A percentile compares a stretch with the other conserved stretches of the same genome.
Evolutionary conservation across 768 basidiomycete species (phyloP).

Genomic region (Collybia sp.): DNA sequence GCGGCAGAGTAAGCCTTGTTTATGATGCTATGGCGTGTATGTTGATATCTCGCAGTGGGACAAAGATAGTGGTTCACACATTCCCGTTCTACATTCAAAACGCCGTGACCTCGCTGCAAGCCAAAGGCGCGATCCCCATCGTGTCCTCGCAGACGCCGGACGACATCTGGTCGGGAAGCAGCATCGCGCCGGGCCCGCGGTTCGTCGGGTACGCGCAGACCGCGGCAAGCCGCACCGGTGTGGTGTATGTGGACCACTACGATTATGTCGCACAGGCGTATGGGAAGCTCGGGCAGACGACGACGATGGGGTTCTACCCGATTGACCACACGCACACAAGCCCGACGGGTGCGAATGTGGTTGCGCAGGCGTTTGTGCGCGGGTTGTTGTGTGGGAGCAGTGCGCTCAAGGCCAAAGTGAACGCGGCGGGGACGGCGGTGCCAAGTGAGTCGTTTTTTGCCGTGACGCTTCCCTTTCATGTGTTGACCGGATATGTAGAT

Average conservation of each 20-base stretch:
- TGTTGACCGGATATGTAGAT: background rate
- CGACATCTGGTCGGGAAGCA: conserved; percentile 34
- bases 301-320: conserved; percentile 36
- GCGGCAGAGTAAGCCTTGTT: conserved; percentile 10
- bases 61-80: conserved; percentile 33
- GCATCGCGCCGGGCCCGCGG: conserved; percentile 31
- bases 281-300: conserved; percentile 30
- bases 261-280: conserved; percentile 39
- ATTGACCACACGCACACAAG: conserved; percentile 44
- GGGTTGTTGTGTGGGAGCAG: conserved; percentile 35
- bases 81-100: conserved; percentile 43
- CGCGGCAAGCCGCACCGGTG: conserved; percentile 29
- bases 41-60: conserved; percentile 22
- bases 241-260: conserved; percentile 42
- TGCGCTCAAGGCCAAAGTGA: conserved; percentile 27
- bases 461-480: background rate
- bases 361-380: conserved; percentile 44
- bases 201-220: conserved; percentile 41
- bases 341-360: conserved; percentile 37
- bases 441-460: conserved; percentile 23
- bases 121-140: conserved; percentile 44
- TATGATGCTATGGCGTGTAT: no score
- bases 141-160: conserved; percentile 44
- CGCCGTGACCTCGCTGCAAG: conserved; percentile 33
- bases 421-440: conserved; percentile 28